Base-by-base conservation (phyloP, 116 monocot genomes). In the Iris pallida region DNA sequence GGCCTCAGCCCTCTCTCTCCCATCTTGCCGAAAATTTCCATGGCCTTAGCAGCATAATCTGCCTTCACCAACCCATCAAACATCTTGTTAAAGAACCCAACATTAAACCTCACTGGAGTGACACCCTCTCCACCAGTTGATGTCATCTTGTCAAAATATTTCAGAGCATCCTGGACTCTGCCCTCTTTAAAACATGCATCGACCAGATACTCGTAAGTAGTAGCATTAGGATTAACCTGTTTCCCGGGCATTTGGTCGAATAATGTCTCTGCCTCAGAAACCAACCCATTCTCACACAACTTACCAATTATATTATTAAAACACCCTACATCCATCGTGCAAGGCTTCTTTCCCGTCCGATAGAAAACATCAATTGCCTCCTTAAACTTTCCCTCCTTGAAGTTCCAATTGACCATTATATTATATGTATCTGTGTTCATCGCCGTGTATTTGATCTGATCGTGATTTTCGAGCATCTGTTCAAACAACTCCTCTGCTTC, bases 261-360 rank as follows among this genome's bases (percentile, higher is more conserved):
- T 48, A 71, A 20, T 7, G 59, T 52, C 6, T 18, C 71, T 20
- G 71, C 60, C 13, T 71, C 71, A 5, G 19, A 1, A 89, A 80
- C 20, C 71, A 82, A 6, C 30, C 75, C 77, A 57, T 82, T 77
- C 64, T 82, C 78, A 57, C 79, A 75, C 47, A 92, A 77, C 74
- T 85, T 92, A 13, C 79, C 83, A 49, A 88, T 88, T 45, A 96
- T 96, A 47, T 96, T 96, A 54, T 92, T 92, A 63, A 79, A 96
- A 75, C 92, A 86, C 10, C 81, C 85, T 20, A 76, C 85, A 64
- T 96, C 97, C 97, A 87, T 97, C 52, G 73, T 71, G 54, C 79
- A 77, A 0, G 92, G 81, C 72, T 97, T 92, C 20, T 55, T 75
- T 0, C 88, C 88, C 10, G 78, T 77, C 47, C 75, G 73, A 42